Base-by-base conservation (phyloP, 495 filamentous ascomycete species). In the Poronia punctata region DNA sequence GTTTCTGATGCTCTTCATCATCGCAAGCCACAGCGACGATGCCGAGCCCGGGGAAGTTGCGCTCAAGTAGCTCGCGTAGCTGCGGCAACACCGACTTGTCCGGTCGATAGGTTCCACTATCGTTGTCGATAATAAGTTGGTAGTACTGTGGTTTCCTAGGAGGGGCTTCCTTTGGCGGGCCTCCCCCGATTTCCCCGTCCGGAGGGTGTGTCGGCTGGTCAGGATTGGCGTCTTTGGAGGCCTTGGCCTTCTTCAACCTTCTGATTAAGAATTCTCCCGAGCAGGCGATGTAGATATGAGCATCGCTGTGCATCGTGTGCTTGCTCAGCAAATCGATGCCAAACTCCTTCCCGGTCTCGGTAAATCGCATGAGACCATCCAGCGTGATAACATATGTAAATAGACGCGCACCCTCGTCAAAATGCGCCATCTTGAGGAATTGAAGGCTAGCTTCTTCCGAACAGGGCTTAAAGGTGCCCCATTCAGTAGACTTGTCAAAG, bases 281-380 rank as follows among this genome's bases (percentile, higher is more conserved):
- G 57, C 81, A 95, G 2, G 88, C 88, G 43, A 97, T 83, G 57
- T 95, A 93, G 14, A 83, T 82, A 11, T 80, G 81, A 3, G 93
- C 88, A 61, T 95, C 80, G 54, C 83, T 88, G 54, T 97, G 90
- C 83, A 97, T 88, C 21, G 84, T 93, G 58, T 97, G 90, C 57
- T 97, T 97, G 50, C 78, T 84, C 40, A 97, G 62, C 43, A 97
- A 60, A 54, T 96, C 89, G 40, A 97, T 86, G 20, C 88, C 86
- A 40, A 96, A 95, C 55, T 95, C 88, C 44, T 89, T 87, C 6
- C 89, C 89, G 0, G 90, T 97, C 59, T 95, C 88, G 0, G 89
- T 95, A 61, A 95, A 97, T 16, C 86, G 81, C 50, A 92, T 70
- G 22, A 86, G 69, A 4, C 80, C 83, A 49, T 97, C 90, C 12